These are phyloP conservation scores for Schwanniomyces yamadae DNA, from an alignment of 805 yeast genomes.

Conservation along the genomic window DNA sequence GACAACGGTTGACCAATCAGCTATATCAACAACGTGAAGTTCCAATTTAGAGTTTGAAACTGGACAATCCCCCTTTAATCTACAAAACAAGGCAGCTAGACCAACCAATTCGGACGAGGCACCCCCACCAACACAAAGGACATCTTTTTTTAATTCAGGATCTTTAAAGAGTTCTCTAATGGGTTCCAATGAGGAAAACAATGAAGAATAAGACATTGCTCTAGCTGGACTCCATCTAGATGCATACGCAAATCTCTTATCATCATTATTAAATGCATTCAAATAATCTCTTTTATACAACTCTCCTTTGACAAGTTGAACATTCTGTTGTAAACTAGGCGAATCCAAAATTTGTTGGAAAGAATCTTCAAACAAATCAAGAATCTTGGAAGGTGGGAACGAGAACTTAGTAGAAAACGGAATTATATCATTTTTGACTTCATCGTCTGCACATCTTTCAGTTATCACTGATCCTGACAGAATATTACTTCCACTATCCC, in stretches of 20 bases:
- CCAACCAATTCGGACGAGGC: conserved; percentile 82
- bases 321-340: conserved; percentile 36
- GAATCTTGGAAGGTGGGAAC: conserved; percentile 33
- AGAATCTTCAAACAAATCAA: conserved; percentile 34
- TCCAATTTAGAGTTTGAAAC: conserved; percentile 34
- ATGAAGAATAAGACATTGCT: conserved; percentile 68
- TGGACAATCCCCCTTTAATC: conserved; percentile 35
- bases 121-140: conserved; percentile 82
- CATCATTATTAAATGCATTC: conserved; percentile 63
- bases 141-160: conserved; percentile 30
- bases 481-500: too few species aligned
- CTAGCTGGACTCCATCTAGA: conserved; percentile 86
- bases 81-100: conserved; percentile 55
- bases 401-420: conserved; percentile 35
- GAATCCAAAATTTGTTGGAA: conserved; percentile 35
- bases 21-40: conserved; percentile 68
- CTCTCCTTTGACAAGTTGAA: conserved; percentile 70
- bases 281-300: conserved; percentile 69
- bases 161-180: conserved; percentile 37
- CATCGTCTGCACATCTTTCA: neutral
- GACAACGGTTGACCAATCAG: conserved; percentile 68
- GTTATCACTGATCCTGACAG: too few species aligned
- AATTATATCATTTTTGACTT: conserved; percentile 17
- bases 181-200: conserved; percentile 53
- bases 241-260: conserved; percentile 72